These are phyloP conservation scores for Musa itinerans DNA, from an alignment of 176 grass and related monocot species.

Conservation along the genomic window DNA sequence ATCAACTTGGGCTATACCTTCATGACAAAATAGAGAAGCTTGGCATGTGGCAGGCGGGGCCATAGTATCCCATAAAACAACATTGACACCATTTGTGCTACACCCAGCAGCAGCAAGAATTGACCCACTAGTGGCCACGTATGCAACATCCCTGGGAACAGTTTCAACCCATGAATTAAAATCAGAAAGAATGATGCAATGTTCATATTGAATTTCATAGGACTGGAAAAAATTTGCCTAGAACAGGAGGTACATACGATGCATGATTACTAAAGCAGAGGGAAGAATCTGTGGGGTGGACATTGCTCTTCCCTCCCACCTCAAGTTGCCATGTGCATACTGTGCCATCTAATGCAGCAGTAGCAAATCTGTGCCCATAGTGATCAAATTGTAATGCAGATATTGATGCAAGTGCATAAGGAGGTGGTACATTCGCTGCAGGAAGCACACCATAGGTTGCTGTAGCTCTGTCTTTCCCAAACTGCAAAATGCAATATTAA, in stretches of 20 bases:
- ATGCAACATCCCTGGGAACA: constrained; percentile 67
- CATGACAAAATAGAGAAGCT: constrained; percentile 53
- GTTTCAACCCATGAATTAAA: constrained; percentile 19
- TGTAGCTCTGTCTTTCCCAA: constrained; percentile 80
- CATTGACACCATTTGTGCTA: constrained; percentile 65
- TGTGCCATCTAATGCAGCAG: constrained; percentile 82
- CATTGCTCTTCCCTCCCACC: constrained; percentile 82
- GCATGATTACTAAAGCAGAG: constrained; percentile 76
- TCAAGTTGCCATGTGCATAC: constrained; percentile 87
- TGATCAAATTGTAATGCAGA: constrained; percentile 72
- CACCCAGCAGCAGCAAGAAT: constrained; percentile 69
- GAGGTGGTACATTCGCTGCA: constrained; percentile 68
- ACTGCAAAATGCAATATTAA: constrained; percentile 37
- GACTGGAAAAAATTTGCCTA: background rate
- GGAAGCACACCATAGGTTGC: constrained; percentile 94
- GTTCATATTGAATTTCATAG: background rate
- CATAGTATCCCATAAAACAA: constrained; percentile 51
- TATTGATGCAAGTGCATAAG: constrained; percentile 81
- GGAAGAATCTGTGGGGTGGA: constrained; percentile 70
- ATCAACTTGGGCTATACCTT: constrained; percentile 22
- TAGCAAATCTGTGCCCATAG: constrained; percentile 89
- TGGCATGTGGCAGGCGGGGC: constrained; percentile 47
- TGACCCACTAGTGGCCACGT: constrained; percentile 69
- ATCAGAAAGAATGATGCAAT: constrained; percentile 7
- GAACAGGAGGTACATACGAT: constrained; percentile 42